phyloP scores from a whole-genome alignment of 805 yeast genomes.

The Candida ponderosae region DNA sequence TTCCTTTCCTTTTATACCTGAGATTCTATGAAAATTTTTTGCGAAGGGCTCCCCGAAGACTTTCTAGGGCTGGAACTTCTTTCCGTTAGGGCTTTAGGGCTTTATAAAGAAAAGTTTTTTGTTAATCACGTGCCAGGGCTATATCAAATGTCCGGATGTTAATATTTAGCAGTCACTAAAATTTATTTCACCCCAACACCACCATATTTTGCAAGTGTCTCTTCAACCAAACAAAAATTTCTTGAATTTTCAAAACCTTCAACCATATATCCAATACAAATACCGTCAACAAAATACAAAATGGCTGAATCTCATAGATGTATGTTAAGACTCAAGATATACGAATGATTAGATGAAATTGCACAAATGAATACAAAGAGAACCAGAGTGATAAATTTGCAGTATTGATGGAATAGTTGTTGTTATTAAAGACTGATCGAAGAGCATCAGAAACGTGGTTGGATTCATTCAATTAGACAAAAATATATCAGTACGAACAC shows the following conservation, averaged over 20 bases:
- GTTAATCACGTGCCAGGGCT: too few relatives aligned
- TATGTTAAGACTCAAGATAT: constrained; percentile 41
- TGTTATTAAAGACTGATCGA: too few relatives aligned
- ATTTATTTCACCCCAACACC: not conserved
- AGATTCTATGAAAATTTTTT: constrained; percentile 1
- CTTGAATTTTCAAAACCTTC: not conserved
- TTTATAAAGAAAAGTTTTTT: not conserved
- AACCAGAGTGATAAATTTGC: too few relatives aligned
- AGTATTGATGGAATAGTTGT: too few relatives aligned
- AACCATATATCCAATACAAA: constrained; percentile 1
- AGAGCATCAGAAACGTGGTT: too few relatives aligned
- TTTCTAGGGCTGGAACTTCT: not conserved
- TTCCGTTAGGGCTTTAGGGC: constrained; percentile 3
- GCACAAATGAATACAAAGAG: too few relatives aligned
- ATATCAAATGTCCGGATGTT: too few relatives aligned
- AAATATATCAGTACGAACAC: too few relatives aligned
- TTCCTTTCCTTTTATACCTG: constrained; percentile 11
- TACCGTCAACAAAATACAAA: constrained; percentile 24
- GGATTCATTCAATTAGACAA: too few relatives aligned
- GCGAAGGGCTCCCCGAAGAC: constrained; percentile 1
- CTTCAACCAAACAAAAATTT: not conserved
- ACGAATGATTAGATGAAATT: too few relatives aligned
- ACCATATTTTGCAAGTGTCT: too few relatives aligned
- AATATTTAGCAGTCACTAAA: not conserved
- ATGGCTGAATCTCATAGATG: constrained; percentile 98